Evolutionary conservation across 2,329 filamentous ascomycete species (phyloP), one percentile per base, ranked within the genome.

Genomic region (Ophiosphaerella herpotricha): DNA sequence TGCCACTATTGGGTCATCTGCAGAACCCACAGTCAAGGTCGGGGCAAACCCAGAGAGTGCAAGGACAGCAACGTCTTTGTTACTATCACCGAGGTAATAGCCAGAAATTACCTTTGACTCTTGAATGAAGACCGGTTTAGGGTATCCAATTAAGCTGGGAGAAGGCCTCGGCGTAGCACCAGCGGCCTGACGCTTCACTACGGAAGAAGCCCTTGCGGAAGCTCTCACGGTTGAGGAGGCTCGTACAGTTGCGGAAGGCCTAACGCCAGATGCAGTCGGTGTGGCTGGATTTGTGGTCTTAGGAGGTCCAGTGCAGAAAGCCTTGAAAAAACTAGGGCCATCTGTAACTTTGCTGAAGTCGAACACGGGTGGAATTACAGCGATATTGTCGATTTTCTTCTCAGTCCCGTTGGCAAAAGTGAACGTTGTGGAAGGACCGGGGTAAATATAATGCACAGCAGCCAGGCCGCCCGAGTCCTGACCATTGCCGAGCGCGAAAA

Each of bases 21-120:
- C 26, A 7, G 21, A 8, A 12, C 5, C 24, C 12, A 26, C 37
- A 16, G 37, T 23, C 21, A 24, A 31, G 14, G 35, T 21, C 4
- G 59, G 60, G 5, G 48, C 43, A 44, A 78, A 79, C 18, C 54
- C 65, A 5, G 65, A 58, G n/a, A 78, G 64, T 11, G 64, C 65
- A 5, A 80, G 67, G 8, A 61, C 73, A 21, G 72, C 76, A 9
- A 75, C 68, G 45, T 79, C 75, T 24, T 68, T 54, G 6, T 75
- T 62, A 3, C 58, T 68, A 1, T 60, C 48, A 2, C 64, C 60
- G 4, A 76, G 70, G 49, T 74, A 77, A 56, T 78, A 79, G 2
- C 77, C 75, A 6, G 68, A 65, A 24, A 76, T 59, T 2, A 37
- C 32, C 13, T 35, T 48, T 3, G 53, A 55, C 12, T 46, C 45